Conservation (phyloP, 2,329 filamentous ascomycete genomes). For the Colletotrichum camelliae region DNA sequence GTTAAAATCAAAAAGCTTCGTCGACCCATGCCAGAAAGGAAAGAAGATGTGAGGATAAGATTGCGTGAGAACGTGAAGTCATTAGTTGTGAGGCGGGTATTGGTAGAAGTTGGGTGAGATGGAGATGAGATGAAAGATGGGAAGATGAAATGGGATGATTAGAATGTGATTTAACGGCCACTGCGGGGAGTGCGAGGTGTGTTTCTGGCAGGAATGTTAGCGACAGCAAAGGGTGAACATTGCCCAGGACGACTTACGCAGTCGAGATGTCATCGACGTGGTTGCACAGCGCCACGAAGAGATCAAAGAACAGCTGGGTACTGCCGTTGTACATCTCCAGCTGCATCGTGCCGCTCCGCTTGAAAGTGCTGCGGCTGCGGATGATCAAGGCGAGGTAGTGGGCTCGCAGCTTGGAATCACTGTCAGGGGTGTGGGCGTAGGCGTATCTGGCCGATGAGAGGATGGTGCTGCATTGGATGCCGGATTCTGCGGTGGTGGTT, state of each 20-base stretch:
- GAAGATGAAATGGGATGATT: background rate
- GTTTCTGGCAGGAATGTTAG: conserved; percentile 1
- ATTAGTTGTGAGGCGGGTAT: conserved; percentile 25
- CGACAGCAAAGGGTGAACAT: background rate
- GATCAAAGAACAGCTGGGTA: conserved; percentile 84
- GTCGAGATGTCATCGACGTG: conserved; percentile 77
- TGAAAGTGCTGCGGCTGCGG: conserved; percentile 85
- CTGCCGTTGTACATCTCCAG: conserved; percentile 90
- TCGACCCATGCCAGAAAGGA: background rate
- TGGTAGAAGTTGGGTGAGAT: background rate
- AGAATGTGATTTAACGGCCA: conserved; percentile 34
- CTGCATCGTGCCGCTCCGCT: conserved; percentile 94
- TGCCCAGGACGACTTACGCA: conserved; percentile 47
- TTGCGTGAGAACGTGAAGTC: conserved; percentile 23
- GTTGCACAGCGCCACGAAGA: conserved; percentile 93
- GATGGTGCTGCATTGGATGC: conserved; percentile 85
- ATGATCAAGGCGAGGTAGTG: conserved; percentile 95
- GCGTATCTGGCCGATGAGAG: conserved; percentile 87
- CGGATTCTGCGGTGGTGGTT: conserved; percentile 58
- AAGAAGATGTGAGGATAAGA: background rate
- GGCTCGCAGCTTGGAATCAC: conserved; percentile 86
- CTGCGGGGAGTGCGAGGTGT: conserved; percentile 45
- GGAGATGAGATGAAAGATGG: background rate
- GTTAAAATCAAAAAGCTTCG: background rate
- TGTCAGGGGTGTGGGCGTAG: conserved; percentile 87